Base-by-base conservation (phyloP, 164 flowering plant genomes). In the Brasenia schreberi region DNA sequence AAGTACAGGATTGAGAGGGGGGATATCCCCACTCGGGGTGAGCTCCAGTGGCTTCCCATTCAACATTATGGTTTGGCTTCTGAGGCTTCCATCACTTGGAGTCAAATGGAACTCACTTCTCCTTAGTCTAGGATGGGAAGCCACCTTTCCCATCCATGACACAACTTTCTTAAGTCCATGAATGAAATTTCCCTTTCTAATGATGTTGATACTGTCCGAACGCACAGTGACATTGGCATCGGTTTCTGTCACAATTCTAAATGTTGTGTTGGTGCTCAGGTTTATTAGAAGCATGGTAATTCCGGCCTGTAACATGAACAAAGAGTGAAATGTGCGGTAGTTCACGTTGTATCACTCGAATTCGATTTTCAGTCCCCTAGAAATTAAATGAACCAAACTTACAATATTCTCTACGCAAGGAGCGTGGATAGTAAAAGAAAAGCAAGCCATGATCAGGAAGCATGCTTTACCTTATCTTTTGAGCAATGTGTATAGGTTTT, bases 401-500 rank as follows among this genome's bases (percentile, higher is more conserved):
- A 33, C 39, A 33, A 33, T 33, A 3, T 33, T 33, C 39, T 33
- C 39, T 33, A 33, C 39, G 3, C 4, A 33, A 33, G 4, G 19
- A 7, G n/a, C 62, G 2, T 23, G 33, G 19, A 27, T 59, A 59
- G 16, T 33, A 59, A 59, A 42, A 43, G 6, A 33, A 33, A 19
- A 62, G 23, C 19, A 42, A 19, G 14, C 16, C 39, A 42, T 19
- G 5, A 14, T 9, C 5, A 42, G 19, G 10, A 56, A 19, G 56
- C 11, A 23, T 27, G 42, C 39, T 91, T 81, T 77, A 93, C 98
- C 70, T 79, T 82, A 79, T 78, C 80, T 81, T 83, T 93, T 23
- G 96, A 72, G 72, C 98, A 93, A 77, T 91, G 98, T 18, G 93
- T 94, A 76, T 93, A 93, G 61, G 79, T 59, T 19, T 97, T 96